Percentiles rank a stretch among this genome's conserved stretches.
These are phyloP conservation scores for Pestalotiopsis sp. DNA, from an alignment of 2,329 filamentous ascomycete species.

Conservation along the genomic window DNA sequence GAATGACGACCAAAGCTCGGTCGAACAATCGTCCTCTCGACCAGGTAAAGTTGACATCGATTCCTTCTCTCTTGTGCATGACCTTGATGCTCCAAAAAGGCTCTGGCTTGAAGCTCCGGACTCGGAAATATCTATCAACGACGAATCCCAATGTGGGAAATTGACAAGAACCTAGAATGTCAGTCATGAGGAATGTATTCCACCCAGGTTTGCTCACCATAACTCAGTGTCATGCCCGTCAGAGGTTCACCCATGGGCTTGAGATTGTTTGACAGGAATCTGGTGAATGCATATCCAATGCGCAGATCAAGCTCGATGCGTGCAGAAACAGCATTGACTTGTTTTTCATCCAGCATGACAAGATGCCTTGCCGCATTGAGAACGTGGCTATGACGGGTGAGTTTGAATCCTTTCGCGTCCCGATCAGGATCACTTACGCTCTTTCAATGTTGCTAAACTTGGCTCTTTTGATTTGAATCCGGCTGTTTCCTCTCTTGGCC, in stretches of 20 bases:
- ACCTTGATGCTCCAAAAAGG: conserved; percentile 92
- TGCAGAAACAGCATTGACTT: conserved; percentile 84
- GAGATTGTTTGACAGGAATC: conserved; percentile 82
- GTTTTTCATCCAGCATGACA: conserved; percentile 77
- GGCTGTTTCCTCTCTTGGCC: conserved; percentile 72
- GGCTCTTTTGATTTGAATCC: conserved; percentile 81
- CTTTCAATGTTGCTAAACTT: conserved; percentile 95
- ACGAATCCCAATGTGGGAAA: conserved; percentile 97
- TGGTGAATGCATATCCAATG: conserved; percentile 90
- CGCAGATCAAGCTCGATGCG: conserved; percentile 91
- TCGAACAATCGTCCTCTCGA: conserved; percentile 83
- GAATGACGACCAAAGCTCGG: conserved; percentile 74
- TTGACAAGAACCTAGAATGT: conserved; percentile 76
- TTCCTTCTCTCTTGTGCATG: conserved; percentile 74
- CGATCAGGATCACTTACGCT: conserved; percentile 57
- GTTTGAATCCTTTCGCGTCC: background rate
- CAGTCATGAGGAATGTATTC: conserved; percentile 16
- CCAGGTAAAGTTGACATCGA: conserved; percentile 86
- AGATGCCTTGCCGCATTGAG: conserved; percentile 79
- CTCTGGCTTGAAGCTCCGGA: conserved; percentile 92
- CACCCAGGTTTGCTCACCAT: conserved; percentile 58
- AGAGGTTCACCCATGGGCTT: conserved; percentile 70
- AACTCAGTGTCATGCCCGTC: conserved; percentile 72
- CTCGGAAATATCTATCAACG: conserved; percentile 91
- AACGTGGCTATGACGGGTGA: conserved; percentile 66